Evolutionary conservation across 176 grass and related monocot species (phyloP).

Genomic region (Lolium multiflorum): DNA sequence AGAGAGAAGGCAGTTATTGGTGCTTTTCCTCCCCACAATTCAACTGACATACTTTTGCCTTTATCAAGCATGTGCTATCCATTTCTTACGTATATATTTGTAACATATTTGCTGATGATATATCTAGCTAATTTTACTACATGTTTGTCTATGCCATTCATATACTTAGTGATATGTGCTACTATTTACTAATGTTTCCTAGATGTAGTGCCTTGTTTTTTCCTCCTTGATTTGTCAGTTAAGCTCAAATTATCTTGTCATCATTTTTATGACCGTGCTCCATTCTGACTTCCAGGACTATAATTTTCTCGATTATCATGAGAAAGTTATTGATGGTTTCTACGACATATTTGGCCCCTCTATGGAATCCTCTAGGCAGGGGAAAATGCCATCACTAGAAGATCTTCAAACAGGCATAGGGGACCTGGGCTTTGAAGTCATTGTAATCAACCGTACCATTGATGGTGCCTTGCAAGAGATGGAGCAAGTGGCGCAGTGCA

Average conservation of each 20-base stretch:
- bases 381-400: constrained; percentile 81
- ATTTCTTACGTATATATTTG: not conserved
- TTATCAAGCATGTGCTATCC: not conserved
- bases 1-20: not conserved
- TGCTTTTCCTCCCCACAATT: not conserved
- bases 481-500: constrained; percentile 97
- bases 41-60: constrained; percentile 8
- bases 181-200: constrained; percentile 18
- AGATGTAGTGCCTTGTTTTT: constrained; percentile 2
- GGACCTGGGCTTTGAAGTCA: constrained; percentile 97
- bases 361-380: constrained; percentile 65
- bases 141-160: not conserved
- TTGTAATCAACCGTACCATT: constrained; percentile 91
- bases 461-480: constrained; percentile 84
- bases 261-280: constrained; percentile 17
- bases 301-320: constrained; percentile 93
- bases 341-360: constrained; percentile 87
- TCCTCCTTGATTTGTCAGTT: constrained; percentile 12
- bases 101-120: not conserved
- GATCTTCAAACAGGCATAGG: constrained; percentile 95
- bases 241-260: not conserved
- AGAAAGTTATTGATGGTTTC: constrained; percentile 97
- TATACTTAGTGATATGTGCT: constrained; percentile 27
- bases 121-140: not conserved
- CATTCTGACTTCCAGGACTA: constrained; percentile 77